These are phyloP conservation scores for Amyloporia xantha DNA, from an alignment of 768 basidiomycete species.

Conservation along the genomic window DNA sequence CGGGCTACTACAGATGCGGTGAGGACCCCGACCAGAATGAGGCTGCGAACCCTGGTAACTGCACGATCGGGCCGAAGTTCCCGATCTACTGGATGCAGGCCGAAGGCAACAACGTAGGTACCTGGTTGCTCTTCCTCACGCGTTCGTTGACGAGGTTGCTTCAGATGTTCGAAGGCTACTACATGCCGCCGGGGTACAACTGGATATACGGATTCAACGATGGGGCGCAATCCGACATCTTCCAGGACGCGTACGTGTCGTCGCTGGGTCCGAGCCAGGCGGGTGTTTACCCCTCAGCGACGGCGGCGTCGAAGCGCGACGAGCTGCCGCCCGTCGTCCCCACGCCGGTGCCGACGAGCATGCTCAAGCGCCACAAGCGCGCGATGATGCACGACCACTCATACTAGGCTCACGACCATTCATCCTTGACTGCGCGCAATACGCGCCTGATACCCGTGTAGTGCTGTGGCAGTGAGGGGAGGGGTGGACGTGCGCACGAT, in stretches of 20 bases:
- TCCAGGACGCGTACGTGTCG: conserved; percentile 45
- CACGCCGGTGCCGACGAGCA: neutral
- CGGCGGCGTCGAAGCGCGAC: neutral
- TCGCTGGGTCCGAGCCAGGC: conserved; percentile 4
- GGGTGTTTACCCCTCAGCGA: neutral
- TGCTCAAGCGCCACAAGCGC: conserved; percentile 1
- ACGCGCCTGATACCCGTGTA: neutral
- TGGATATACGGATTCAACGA: conserved; percentile 67
- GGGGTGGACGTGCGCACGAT: neutral
- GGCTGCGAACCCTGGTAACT: conserved; percentile 27
- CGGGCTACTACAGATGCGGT: conserved; percentile 23
- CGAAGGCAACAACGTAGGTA: conserved; percentile 33
- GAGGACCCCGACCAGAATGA: conserved; percentile 21
- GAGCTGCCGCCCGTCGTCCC: neutral
- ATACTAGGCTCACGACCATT: neutral
- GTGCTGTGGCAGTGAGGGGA: neutral
- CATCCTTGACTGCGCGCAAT: neutral
- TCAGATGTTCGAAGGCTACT: conserved; percentile 61
- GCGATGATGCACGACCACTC: neutral
- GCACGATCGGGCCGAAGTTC: conserved; percentile 32
- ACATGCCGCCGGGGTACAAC: conserved; percentile 59
- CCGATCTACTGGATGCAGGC: conserved; percentile 36
- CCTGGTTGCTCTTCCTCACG: neutral
- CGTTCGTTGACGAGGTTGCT: neutral
- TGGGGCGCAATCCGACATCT: conserved; percentile 71